Evolutionary conservation across 495 filamentous ascomycete genomes (phyloP).

Genomic region (Trichoderma gamsii): DNA sequence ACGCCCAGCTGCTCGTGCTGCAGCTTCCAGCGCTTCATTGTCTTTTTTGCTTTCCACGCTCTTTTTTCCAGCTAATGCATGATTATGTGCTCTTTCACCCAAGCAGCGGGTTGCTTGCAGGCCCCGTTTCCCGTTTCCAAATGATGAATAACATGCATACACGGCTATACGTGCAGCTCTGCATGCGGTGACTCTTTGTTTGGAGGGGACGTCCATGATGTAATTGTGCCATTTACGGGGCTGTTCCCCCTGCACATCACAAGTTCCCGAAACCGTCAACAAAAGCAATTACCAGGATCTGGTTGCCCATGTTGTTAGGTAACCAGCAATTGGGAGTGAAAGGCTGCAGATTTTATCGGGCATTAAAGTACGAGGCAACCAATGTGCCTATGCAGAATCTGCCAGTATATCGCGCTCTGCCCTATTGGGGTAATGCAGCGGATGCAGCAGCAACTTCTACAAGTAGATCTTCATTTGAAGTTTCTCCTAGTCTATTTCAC

Average conservation of each 20-base stretch:
- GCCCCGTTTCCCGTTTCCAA: not conserved
- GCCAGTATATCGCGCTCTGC: not conserved
- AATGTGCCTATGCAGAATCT: not conserved
- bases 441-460: not conserved
- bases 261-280: not conserved
- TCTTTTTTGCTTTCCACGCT: no score
- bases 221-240: slow-evolving; percentile 1
- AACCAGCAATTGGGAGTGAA: no score
- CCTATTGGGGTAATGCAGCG: not conserved
- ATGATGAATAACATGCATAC: slow-evolving; percentile 7
- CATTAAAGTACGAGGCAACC: no score
- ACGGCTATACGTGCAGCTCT: not conserved
- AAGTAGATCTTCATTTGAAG: not conserved
- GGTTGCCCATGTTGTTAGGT: no score
- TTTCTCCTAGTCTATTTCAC: not conserved
- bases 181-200: not conserved
- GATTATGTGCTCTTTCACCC: no score
- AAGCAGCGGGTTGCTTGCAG: not conserved
- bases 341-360: no score
- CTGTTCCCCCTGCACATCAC: not conserved
- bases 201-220: not conserved
- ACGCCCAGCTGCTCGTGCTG: no score
- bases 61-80: no score
- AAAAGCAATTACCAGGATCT: no score
- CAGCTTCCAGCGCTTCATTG: no score